These are phyloP conservation scores for Pestalotiopsis sp. DNA, from an alignment of 2,329 filamentous ascomycete genomes.

Conservation along the genomic window DNA sequence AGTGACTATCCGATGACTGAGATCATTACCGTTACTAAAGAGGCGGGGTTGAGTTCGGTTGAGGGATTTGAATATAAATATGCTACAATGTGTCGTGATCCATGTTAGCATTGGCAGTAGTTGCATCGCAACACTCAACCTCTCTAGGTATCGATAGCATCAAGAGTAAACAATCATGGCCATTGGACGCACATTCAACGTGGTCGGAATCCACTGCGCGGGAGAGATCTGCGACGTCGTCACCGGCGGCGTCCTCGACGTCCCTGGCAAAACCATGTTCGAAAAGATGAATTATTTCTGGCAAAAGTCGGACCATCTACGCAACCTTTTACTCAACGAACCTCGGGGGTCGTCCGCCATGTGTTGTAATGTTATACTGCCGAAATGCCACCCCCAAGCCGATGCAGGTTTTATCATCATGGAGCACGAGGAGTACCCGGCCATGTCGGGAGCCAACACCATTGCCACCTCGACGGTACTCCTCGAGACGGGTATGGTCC, in stretches of 20 bases:
- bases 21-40: not conserved
- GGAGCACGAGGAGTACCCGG: constrained; percentile 46
- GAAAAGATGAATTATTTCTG: constrained; percentile 48
- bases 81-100: not conserved
- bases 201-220: constrained; percentile 41
- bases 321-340: constrained; percentile 47
- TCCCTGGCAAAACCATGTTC: constrained; percentile 47
- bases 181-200: constrained; percentile 24
- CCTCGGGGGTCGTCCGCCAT: constrained; percentile 45
- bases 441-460: constrained; percentile 46
- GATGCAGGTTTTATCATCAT: constrained; percentile 50
- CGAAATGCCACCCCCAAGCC: constrained; percentile 45
- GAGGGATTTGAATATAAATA: not conserved
- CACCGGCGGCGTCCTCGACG: constrained; percentile 49
- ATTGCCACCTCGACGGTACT: constrained; percentile 48
- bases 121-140: too few relatives aligned
- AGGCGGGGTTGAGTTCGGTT: not conserved
- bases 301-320: constrained; percentile 40
- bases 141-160: not conserved
- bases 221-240: constrained; percentile 53
- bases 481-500: constrained; percentile 49
- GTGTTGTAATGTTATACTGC: constrained; percentile 42
- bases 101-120: too few relatives aligned
- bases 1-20: not conserved
- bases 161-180: not conserved